Base-by-base conservation (phyloP, 768 basidiomycete species). In the Xerocomellus intermedius region DNA sequence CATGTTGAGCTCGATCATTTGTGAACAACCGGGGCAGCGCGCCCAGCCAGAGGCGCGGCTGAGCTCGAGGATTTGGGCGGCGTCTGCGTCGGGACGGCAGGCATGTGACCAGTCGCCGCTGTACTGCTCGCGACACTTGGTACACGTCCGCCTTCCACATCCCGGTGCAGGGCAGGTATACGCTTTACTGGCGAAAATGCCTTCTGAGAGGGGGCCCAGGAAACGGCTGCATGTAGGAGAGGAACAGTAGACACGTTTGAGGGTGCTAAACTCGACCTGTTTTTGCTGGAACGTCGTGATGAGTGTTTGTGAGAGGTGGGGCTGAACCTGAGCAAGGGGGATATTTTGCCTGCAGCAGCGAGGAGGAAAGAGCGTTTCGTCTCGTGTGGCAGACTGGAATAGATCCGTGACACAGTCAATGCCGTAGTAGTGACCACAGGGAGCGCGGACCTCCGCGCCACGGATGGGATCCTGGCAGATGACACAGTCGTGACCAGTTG, bases 291-390 rank as follows among this genome's bases (percentile, higher is more conserved):
- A 69, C 13, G 60, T 54, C 2, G 49, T 21, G 16, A 64, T 5
- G 17, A 71, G 60, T 0, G 30, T 36, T 19, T 50, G 55, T 5
- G 64, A 24, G 28, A 76, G 56, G 49, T 74, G 66, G 3, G 42
- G 39, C 30, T 44, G 56, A 24, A 74, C 69, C 2, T 56, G 56
- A 13, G 33, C 12, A 33, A 70, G 42, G 30, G 72, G 58, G 21
- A 78, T 73, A 8, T 56, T 54, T 30, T 61, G 61, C 32, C 67
- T 57, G 55, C 77, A 77, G 56, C 77, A 77, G 24, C 70, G 69
- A 30, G 77, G 76, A 4, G 76, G 77, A 57, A 67, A 76, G 28
- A 78, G 68, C 1, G 69, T 62, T 54, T 77, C 77, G 58, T 78
- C 77, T 19, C 52, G 58, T 5, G 64, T 69, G 1, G 75, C 66